Percentiles rank a stretch among this genome's conserved stretches.
Evolutionary conservation across 2,329 filamentous ascomycete genomes (phyloP).

Genomic region (Tympanopsis confertula): DNA sequence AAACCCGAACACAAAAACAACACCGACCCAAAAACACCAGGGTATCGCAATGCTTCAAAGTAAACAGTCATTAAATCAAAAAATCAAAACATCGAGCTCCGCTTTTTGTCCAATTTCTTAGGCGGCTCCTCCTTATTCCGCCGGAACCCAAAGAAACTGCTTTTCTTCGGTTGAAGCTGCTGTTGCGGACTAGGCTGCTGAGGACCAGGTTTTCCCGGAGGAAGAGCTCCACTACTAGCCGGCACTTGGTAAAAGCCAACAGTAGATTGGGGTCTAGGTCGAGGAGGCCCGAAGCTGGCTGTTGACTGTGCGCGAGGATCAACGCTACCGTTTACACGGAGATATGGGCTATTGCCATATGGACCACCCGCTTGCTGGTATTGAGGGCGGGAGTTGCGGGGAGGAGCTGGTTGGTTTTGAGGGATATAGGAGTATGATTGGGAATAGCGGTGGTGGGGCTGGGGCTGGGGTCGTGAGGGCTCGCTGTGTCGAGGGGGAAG

Average conservation of each 20-base stretch:
- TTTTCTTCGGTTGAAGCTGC: slow-evolving; percentile 23
- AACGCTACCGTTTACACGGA: too few species aligned
- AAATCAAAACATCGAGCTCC: slow-evolving; percentile 30
- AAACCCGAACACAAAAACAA: too few species aligned
- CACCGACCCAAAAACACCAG: too few species aligned
- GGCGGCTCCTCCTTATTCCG: slow-evolving; percentile 17
- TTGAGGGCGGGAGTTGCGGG: too few species aligned
- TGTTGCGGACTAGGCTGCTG: slow-evolving; percentile 7
- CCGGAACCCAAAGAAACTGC: slow-evolving; percentile 29
- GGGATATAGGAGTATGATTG: not conserved
- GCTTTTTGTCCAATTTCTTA: slow-evolving; percentile 25
- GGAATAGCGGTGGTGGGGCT: slow-evolving; percentile 3
- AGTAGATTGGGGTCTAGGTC: not conserved
- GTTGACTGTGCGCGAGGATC: too few species aligned
- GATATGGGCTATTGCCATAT: too few species aligned
- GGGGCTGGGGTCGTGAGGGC: slow-evolving; percentile 1
- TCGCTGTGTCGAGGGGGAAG: slow-evolving; percentile 9
- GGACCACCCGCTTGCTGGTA: too few species aligned
- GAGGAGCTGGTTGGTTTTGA: not conserved
- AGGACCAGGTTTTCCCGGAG: slow-evolving; percentile 2
- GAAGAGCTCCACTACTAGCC: not conserved
- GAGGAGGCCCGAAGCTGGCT: too few species aligned
- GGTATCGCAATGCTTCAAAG: too few species aligned
- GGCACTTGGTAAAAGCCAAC: too few species aligned
- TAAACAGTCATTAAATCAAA: too few species aligned